Conservation (phyloP, 768 basidiomycete genomes). For the Collybia sp. region DNA sequence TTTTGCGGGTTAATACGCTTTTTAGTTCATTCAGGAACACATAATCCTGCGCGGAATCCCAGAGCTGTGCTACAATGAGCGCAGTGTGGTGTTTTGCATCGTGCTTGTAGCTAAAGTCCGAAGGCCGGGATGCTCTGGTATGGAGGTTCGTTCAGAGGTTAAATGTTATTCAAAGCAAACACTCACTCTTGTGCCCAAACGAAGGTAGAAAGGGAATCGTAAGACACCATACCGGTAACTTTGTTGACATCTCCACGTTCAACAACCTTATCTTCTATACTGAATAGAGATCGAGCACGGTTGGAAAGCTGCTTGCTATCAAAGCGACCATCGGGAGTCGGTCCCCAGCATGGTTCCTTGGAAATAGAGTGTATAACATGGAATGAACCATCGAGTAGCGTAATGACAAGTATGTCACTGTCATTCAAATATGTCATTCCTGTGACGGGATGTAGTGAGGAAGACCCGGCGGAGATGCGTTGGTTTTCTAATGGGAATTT, state of each 20-base stretch:
- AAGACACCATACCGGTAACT: conserved; percentile 55
- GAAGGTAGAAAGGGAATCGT: conserved; percentile 49
- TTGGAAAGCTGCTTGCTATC: conserved; percentile 42
- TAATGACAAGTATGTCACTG: conserved; percentile 50
- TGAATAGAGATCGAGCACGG: conserved; percentile 46
- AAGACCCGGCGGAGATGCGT: conserved; percentile 51
- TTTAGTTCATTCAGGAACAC: conserved; percentile 27
- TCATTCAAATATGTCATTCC: conserved; percentile 51
- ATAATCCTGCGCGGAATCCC: conserved; percentile 35
- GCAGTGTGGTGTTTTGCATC: conserved; percentile 59
- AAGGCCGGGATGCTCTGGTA: conserved; percentile 51
- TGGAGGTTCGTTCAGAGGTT: background rate
- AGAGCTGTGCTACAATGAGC: conserved; percentile 54
- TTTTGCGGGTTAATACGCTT: too few relatives aligned
- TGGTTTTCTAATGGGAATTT: conserved; percentile 40
- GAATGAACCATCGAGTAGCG: conserved; percentile 68
- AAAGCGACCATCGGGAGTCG: conserved; percentile 16
- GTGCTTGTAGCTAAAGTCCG: conserved; percentile 80
- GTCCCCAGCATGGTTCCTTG: conserved; percentile 36
- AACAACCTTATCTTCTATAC: conserved; percentile 36
- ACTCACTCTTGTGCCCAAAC: conserved; percentile 75
- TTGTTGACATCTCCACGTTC: conserved; percentile 49
- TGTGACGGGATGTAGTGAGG: conserved; percentile 51
- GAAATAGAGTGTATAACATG: conserved; percentile 54
- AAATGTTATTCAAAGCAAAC: background rate